These are phyloP conservation scores for Diaporthe batatas DNA, from an alignment of 2,329 filamentous ascomycete genomes.

Conservation along the genomic window DNA sequence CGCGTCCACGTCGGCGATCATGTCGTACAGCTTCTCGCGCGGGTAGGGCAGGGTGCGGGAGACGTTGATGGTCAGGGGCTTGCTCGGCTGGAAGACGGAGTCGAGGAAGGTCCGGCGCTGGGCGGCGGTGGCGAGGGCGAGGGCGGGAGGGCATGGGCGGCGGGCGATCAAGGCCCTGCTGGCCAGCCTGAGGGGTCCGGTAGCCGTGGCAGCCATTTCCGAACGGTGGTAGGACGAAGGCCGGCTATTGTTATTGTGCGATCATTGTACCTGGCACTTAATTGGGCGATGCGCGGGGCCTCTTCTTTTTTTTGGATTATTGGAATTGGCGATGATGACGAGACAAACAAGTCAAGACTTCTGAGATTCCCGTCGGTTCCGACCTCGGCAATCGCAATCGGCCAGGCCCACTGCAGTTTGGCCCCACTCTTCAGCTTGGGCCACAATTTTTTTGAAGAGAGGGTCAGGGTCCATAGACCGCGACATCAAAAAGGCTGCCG, in stretches of 20 bases:
- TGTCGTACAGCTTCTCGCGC: constrained; percentile 77
- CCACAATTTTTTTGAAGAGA: neutral
- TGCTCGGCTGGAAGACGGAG: constrained; percentile 59
- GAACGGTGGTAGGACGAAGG: neutral
- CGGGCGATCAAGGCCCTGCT: constrained; percentile 8
- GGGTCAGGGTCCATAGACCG: constrained; percentile 27
- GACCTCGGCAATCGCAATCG: constrained; percentile 38
- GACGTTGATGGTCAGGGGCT: constrained; percentile 71
- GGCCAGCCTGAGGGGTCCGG: constrained; percentile 35
- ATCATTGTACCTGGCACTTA: neutral
- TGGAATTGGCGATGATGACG: constrained; percentile 25
- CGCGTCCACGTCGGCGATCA: constrained; percentile 89
- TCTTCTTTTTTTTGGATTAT: neutral
- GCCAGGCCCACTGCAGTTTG: neutral
- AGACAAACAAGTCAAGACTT: constrained; percentile 27
- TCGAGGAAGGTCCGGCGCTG: constrained; percentile 41
- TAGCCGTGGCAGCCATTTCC: constrained; percentile 36
- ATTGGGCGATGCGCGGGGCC: neutral
- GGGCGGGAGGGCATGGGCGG: neutral
- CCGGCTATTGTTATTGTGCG: constrained; percentile 24
- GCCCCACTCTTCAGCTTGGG: constrained; percentile 17
- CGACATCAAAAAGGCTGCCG: constrained; percentile 26
- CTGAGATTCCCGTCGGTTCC: constrained; percentile 34
- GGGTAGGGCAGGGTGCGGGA: constrained; percentile 83
- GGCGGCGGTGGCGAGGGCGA: neutral